Percentiles rank a stretch among this genome's conserved stretches.
Evolutionary conservation across 192 early-diverging fungal genomes (phyloP).

Genomic region (Backusella circina): DNA sequence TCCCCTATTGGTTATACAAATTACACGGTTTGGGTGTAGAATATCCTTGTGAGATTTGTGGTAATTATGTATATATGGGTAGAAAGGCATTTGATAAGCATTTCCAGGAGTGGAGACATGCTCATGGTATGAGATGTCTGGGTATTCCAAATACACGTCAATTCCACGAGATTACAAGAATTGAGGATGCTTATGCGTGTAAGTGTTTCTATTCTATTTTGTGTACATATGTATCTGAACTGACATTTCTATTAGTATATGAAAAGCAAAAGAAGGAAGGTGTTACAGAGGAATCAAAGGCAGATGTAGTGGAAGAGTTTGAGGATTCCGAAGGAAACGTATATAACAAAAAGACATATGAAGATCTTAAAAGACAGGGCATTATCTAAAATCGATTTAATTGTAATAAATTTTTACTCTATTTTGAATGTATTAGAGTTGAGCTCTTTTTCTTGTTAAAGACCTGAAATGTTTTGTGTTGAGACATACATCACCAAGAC

Average conservation of each 20-base stretch:
- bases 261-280: conserved; percentile 73
- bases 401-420: neutral
- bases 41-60: conserved; percentile 96
- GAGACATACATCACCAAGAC: too few relatives aligned
- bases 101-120: conserved; percentile 94
- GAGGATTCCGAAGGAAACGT: conserved; percentile 83
- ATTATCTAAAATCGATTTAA: conserved; percentile 49
- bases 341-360: conserved; percentile 83
- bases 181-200: conserved; percentile 87
- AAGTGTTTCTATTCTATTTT: conserved; percentile 48
- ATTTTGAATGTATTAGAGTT: too few relatives aligned
- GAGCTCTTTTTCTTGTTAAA: too few relatives aligned
- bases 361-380: conserved; percentile 82
- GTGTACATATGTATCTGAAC: too few relatives aligned
- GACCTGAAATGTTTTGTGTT: too few relatives aligned
- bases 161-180: conserved; percentile 88
- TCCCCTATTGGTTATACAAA: conserved; percentile 99
- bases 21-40: conserved; percentile 93
- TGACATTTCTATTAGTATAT: conserved; percentile 80
- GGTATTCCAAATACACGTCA: conserved; percentile 90
- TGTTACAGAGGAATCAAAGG: conserved; percentile 63
- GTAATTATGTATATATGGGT: conserved; percentile 92
- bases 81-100: conserved; percentile 95
- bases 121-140: conserved; percentile 88
- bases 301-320: conserved; percentile 89